Evolutionary conservation across 768 basidiomycete species (phyloP).

Genomic region (Podaxis sp.): DNA sequence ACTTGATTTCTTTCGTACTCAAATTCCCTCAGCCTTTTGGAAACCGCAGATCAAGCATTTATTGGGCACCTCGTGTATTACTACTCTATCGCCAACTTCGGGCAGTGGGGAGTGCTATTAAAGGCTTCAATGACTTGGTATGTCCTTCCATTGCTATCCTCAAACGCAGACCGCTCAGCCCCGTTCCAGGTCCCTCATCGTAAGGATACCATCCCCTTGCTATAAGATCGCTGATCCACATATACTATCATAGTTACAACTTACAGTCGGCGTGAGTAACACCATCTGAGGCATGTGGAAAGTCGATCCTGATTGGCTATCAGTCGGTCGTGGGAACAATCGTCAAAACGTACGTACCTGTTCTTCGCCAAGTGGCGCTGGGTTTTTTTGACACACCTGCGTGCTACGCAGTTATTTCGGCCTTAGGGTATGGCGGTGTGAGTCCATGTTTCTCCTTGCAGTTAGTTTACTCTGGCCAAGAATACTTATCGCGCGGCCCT

Average conservation of each 20-base stretch:
- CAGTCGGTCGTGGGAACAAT: conserved; percentile 57
- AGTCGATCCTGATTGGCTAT: neutral
- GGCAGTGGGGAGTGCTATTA: conserved; percentile 34
- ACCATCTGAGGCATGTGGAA: neutral
- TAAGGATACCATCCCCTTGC: conserved; percentile 27
- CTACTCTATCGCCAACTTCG: conserved; percentile 50
- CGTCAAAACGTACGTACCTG: conserved; percentile 45
- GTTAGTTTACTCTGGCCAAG: neutral
- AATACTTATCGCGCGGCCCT: conserved; percentile 3
- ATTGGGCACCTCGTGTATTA: conserved; percentile 58
- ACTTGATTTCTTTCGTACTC: neutral
- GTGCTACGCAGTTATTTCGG: conserved; percentile 45
- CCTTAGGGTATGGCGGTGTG: conserved; percentile 67
- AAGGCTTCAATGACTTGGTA: conserved; percentile 46
- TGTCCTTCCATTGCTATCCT: conserved; percentile 15
- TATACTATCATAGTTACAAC: conserved; percentile 32
- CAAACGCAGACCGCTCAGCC: conserved; percentile 7
- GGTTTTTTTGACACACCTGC: conserved; percentile 2
- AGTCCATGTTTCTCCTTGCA: conserved; percentile 18
- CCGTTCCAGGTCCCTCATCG: conserved; percentile 47
- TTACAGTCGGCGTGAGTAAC: conserved; percentile 39
- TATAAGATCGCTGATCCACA: conserved; percentile 1
- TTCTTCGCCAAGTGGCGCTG: neutral
- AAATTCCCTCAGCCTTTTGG: conserved; percentile 41
- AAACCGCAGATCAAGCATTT: conserved; percentile 53